Percentiles rank a stretch among this genome's conserved stretches.
phyloP scores from a whole-genome alignment of 202 grass and related monocot species.

The Carex arenaria region DNA sequence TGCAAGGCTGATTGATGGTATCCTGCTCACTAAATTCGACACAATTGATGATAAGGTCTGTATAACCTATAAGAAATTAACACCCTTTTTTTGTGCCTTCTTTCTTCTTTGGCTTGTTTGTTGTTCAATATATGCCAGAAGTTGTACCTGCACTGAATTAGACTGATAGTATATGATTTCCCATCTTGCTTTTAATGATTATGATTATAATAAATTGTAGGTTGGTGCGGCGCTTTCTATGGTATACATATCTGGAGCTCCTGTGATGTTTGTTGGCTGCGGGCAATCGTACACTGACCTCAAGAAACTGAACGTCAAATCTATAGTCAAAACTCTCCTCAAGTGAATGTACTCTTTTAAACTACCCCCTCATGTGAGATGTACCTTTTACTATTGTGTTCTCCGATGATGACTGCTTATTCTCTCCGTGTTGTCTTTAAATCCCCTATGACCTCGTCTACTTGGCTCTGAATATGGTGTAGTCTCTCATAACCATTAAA shows the following conservation, averaged over 20 bases:
- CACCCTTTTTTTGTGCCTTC: not conserved
- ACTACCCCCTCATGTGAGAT: too few relatives aligned
- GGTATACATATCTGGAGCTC: slow-evolving; percentile 94
- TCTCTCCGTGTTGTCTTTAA: slow-evolving; percentile 17
- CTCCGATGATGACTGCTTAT: slow-evolving; percentile 7
- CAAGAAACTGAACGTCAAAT: slow-evolving; percentile 92
- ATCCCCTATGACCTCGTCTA: slow-evolving; percentile 63
- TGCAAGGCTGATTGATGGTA: slow-evolving; percentile 87
- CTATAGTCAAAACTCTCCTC: slow-evolving; percentile 92
- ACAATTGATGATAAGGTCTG: slow-evolving; percentile 87
- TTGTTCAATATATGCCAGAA: not conserved
- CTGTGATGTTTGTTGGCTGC: slow-evolving; percentile 86
- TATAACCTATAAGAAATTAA: not conserved
- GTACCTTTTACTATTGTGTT: not conserved
- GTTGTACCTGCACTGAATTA: not conserved
- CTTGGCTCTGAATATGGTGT: slow-evolving; percentile 29
- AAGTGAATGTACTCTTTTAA: slow-evolving; percentile 36
- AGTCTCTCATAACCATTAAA: not conserved
- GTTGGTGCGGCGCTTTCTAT: slow-evolving; percentile 80
- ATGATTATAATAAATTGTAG: slow-evolving; percentile 21
- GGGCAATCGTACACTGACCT: slow-evolving; percentile 95
- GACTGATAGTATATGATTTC: not conserved
- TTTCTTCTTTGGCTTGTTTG: not conserved
- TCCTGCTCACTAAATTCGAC: slow-evolving; percentile 95
- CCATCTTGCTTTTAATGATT: not conserved